phyloP scores from a whole-genome alignment of 176 grass and related monocot species.

The Aegilops bicornis region DNA sequence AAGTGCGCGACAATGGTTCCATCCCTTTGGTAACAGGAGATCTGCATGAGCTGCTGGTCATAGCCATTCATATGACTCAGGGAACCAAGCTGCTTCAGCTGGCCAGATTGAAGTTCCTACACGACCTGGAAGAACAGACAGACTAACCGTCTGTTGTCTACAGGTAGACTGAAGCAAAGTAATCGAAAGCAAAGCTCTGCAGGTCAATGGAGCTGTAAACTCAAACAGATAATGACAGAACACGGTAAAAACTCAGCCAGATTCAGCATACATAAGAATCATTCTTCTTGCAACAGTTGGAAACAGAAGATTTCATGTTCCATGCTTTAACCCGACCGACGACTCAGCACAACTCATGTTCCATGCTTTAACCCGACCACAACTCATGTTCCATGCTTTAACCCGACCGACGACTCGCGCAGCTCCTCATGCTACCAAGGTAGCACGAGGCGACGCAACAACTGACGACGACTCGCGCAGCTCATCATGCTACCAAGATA shows the following conservation, averaged over 20 bases:
- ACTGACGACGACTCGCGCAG: not conserved
- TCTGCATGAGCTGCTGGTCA: too few relatives aligned
- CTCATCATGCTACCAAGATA: slow-evolving; percentile 23
- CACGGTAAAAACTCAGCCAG: slow-evolving; percentile 32
- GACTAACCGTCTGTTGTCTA: too few relatives aligned
- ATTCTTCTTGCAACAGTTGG: slow-evolving; percentile 3
- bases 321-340: not conserved
- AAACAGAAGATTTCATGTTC: slow-evolving; percentile 6
- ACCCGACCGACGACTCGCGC: not conserved
- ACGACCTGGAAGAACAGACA: not conserved
- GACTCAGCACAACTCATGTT: not conserved
- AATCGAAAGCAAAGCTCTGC: not conserved
- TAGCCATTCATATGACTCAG: too few relatives aligned
- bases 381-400: slow-evolving; percentile 25
- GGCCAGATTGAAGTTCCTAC: not conserved
- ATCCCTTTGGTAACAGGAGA: too few relatives aligned
- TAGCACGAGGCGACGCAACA: slow-evolving; percentile 28
- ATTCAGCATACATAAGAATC: slow-evolving; percentile 20
- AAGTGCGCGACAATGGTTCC: too few relatives aligned
- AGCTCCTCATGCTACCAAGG: slow-evolving; percentile 20
- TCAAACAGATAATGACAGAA: not conserved
- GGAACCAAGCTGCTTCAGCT: too few relatives aligned
- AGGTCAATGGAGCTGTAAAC: not conserved
- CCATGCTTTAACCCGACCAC: slow-evolving; percentile 16
- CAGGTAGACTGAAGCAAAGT: too few relatives aligned